Base-by-base conservation (phyloP, 441 rosid species). In the Adansonia grandidieri region DNA sequence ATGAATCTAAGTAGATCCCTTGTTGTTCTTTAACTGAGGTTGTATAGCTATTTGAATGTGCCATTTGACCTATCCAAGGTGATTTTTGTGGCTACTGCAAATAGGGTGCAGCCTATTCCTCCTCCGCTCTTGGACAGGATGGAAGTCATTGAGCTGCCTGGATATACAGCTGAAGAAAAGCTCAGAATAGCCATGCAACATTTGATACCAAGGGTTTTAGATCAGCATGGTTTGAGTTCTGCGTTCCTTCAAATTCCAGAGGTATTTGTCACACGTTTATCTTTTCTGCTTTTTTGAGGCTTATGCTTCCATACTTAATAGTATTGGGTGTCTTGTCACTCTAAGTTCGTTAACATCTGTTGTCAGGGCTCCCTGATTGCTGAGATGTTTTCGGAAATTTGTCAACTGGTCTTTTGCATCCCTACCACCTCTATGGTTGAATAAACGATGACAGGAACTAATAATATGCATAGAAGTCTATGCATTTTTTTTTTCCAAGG, bases 101-200 rank as follows among this genome's bases (percentile, higher is more conserved):
- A 97, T 84, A 89, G 91, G 87, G 86, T 84, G 73, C 97, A 94
- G 83, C 99, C 97, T 77, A 93, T 97, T 80, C 98, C 99, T 80
- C 96, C 99, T 19, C 89, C 99, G 53, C 94, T 97, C 54, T 85
- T 92, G 75, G 99, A 97, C 85, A 90, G 98, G 88, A 94, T 97
- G 99, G 98, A 97, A 87, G 93, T 93, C 70, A 94, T 97, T 79
- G 99, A 97, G 86, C 89, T 97, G 70, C 98, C 99, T 78, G 99
- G 98, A 66, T 97, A 97, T 86, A 94, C 98, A 14, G 94, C 90
- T 75, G 99, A 94, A 83, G 98, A 97, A 85, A 97, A 97, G 88
- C 97, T 94, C 71, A 88, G 82, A 83, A 97, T 94, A 86, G 96
- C 98, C 66, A 90, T 92, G 92, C 89, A 82, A 50, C 95, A 94